phyloP scores from a whole-genome alignment of 805 yeast species.

The Ogataea nonfermentans region DNA sequence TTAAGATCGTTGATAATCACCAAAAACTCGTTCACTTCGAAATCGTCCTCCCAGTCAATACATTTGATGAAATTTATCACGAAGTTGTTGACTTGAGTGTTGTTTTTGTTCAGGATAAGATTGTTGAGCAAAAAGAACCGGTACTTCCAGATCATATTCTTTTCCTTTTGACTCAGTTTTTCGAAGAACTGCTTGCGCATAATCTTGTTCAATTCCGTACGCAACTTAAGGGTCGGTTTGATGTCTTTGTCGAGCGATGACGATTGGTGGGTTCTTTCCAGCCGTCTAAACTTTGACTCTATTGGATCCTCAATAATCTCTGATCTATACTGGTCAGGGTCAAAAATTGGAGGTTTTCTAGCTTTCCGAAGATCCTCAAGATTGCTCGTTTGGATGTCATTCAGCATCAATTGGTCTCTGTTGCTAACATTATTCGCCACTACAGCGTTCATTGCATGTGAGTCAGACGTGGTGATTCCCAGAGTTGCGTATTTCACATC shows the following conservation, averaged over 20 bases:
- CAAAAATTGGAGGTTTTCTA: slow-evolving; percentile 43
- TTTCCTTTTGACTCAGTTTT: slow-evolving; percentile 76
- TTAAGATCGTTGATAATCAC: slow-evolving; percentile 33
- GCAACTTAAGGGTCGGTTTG: slow-evolving; percentile 80
- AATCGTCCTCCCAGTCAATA: slow-evolving; percentile 82
- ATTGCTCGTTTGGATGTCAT: slow-evolving; percentile 28
- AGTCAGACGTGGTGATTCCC: slow-evolving; percentile 27
- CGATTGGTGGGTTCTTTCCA: slow-evolving; percentile 80
- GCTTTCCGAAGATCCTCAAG: slow-evolving; percentile 9
- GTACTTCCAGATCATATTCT: slow-evolving; percentile 86
- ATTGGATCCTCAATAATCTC: slow-evolving; percentile 67
- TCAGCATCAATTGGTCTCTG: slow-evolving; percentile 20
- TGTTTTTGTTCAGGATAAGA: slow-evolving; percentile 33
- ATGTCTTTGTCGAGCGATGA: slow-evolving; percentile 77
- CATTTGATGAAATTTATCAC: slow-evolving; percentile 73
- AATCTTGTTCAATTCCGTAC: slow-evolving; percentile 70
- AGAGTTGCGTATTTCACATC: slow-evolving; percentile 47
- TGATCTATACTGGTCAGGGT: slow-evolving; percentile 57
- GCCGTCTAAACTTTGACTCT: slow-evolving; percentile 78
- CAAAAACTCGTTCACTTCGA: slow-evolving; percentile 76
- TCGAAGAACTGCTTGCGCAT: slow-evolving; percentile 81
- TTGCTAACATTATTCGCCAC: slow-evolving; percentile 19
- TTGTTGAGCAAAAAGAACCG: slow-evolving; percentile 75
- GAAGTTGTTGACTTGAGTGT: slow-evolving; percentile 36
- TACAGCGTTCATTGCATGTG: slow-evolving; percentile 21